Evolutionary conservation across 441 rosid genomes (phyloP).

Genomic region (Arabidopsis hybrid): DNA sequence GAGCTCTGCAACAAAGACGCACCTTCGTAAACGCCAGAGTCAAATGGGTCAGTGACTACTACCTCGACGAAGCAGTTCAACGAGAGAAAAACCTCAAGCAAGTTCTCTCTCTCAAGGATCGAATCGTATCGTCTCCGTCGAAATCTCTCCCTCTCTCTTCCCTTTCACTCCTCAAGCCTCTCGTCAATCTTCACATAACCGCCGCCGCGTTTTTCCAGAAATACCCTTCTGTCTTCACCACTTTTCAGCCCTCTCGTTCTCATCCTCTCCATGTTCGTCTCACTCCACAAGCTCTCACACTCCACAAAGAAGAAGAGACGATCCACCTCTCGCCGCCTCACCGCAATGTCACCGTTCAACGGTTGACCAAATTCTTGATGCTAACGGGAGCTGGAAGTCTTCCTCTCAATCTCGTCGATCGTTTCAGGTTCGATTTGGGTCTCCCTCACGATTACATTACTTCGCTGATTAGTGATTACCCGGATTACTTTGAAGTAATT

Average conservation of each 20-base stretch:
- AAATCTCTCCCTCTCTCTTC: conserved; percentile 69
- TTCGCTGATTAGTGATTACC: conserved; percentile 67
- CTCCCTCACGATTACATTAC: conserved; percentile 71
- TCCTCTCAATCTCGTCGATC: conserved; percentile 67
- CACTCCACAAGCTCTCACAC: conserved; percentile 54
- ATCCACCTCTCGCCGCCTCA: conserved; percentile 47
- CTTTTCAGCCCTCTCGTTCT: conserved; percentile 72
- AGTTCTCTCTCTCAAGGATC: conserved; percentile 64
- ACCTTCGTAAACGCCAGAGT: conserved; percentile 65
- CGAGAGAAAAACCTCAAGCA: conserved; percentile 71
- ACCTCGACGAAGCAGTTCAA: conserved; percentile 61
- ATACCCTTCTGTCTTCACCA: conserved; percentile 57
- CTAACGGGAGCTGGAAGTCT: conserved; percentile 52
- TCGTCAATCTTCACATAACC: conserved; percentile 55
- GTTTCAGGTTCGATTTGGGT: conserved; percentile 73
- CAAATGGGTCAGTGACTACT: conserved; percentile 75
- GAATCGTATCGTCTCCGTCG: conserved; percentile 60
- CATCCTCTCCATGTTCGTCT: conserved; percentile 73
- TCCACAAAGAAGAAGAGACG: conserved; percentile 63
- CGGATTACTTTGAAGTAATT: conserved; percentile 69
- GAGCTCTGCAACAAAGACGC: conserved; percentile 50
- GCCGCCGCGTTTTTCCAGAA: conserved; percentile 55
- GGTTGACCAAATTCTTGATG: conserved; percentile 76
- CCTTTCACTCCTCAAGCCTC: conserved; percentile 65
- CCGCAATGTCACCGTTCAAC: conserved; percentile 48